A percentile compares a stretch with the other conserved stretches of the same genome.
Evolutionary conservation across 2,329 filamentous ascomycete species (phyloP).

Genomic region (Sporothrix protearum): DNA sequence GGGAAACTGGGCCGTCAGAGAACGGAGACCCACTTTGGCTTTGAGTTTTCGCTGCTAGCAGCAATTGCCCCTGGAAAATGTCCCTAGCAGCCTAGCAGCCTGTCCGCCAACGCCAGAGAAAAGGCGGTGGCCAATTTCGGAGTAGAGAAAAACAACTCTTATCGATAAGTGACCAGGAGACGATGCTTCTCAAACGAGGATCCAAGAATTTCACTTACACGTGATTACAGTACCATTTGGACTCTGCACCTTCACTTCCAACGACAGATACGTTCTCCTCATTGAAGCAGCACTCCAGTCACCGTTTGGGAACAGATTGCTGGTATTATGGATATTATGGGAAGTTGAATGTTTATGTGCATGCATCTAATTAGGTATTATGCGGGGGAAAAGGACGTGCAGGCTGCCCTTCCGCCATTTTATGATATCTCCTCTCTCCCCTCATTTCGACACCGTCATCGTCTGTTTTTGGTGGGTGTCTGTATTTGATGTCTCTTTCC

Average conservation of each 20-base stretch:
- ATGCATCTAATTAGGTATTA: slow-evolving; percentile 43
- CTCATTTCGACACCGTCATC: slow-evolving; percentile 15
- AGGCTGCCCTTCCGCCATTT: background rate
- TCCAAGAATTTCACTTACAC: background rate
- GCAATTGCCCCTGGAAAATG: slow-evolving; percentile 15
- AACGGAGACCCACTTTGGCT: background rate
- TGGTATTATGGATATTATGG: background rate
- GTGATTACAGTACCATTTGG: background rate
- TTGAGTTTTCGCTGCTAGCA: slow-evolving; percentile 10
- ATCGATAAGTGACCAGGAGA: slow-evolving; percentile 27
- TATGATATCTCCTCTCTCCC: slow-evolving; percentile 7
- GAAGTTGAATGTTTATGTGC: slow-evolving; percentile 33
- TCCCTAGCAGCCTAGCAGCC: background rate
- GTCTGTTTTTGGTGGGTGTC: slow-evolving; percentile 7
- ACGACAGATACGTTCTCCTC: background rate
- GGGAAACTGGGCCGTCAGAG: slow-evolving; percentile 9
- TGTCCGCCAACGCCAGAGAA: background rate
- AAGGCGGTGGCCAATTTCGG: background rate
- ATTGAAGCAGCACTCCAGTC: background rate
- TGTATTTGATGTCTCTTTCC: slow-evolving; percentile 20
- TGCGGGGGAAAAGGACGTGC: slow-evolving; percentile 29
- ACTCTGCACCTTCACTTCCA: background rate
- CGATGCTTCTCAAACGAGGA: background rate
- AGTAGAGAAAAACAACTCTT: slow-evolving; percentile 11
- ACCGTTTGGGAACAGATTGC: background rate